Evolutionary conservation across 805 yeast genomes (phyloP).

Genomic region (Starmerella lactis-condensi): DNA sequence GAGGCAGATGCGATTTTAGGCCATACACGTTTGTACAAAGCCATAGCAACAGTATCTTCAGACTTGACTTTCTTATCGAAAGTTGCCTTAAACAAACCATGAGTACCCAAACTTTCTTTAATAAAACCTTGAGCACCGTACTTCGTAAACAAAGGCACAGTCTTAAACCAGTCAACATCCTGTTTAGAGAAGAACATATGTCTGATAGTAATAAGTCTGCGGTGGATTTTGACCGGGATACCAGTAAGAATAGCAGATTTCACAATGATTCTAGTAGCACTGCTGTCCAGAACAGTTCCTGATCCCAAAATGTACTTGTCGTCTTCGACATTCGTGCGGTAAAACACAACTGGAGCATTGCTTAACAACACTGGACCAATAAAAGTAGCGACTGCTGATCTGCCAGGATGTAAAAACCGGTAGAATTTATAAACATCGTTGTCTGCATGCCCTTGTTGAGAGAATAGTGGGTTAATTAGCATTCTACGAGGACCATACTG

Average conservation of each 20-base stretch:
- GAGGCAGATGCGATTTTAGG: conserved; percentile 36
- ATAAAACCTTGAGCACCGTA: conserved; percentile 87
- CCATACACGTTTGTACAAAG: conserved; percentile 86
- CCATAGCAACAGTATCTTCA: conserved; percentile 87
- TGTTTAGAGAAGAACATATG: conserved; percentile 92
- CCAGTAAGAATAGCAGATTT: conserved; percentile 85
- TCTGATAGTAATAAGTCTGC: conserved; percentile 73
- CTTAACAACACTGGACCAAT: conserved; percentile 76
- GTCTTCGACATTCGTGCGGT: conserved; percentile 9
- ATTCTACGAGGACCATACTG: conserved; percentile 91
- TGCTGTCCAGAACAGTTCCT: conserved; percentile 76
- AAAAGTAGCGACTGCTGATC: conserved; percentile 59
- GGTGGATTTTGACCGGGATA: conserved; percentile 87
- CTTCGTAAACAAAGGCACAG: conserved; percentile 81
- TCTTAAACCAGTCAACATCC: conserved; percentile 76
- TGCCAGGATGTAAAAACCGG: conserved; percentile 64
- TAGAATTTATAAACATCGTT: conserved; percentile 79
- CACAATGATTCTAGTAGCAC: conserved; percentile 66
- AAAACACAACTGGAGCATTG: conserved; percentile 30
- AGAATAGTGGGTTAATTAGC: conserved; percentile 63
- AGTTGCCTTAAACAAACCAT: conserved; percentile 91
- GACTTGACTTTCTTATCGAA: conserved; percentile 80
- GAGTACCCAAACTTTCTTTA: conserved; percentile 91
- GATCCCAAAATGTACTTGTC: conserved; percentile 61
- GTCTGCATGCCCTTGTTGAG: conserved; percentile 48